Percentiles rank a stretch among this genome's conserved stretches.
Conservation (phyloP, 148 eudicot genomes). For the Vaccinium macrocarpon region DNA sequence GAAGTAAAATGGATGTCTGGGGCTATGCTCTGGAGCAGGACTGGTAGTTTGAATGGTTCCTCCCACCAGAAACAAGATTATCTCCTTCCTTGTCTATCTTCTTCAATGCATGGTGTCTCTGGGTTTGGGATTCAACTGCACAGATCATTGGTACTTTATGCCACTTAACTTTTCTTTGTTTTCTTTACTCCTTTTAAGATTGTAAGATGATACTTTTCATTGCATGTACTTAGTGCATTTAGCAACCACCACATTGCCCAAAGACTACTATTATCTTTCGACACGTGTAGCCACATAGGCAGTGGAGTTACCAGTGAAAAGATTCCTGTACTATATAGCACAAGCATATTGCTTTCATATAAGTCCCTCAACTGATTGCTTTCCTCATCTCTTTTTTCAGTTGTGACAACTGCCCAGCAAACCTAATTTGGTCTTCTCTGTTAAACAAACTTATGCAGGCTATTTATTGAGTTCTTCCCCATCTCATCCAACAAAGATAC, state of each 20-base stretch:
- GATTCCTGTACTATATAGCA: neutral
- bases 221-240: neutral
- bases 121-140: neutral
- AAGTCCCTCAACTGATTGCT: neutral
- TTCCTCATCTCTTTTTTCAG: neutral
- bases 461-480: neutral
- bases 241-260: neutral
- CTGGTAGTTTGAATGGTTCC: neutral
- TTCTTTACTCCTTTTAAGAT: neutral
- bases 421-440: neutral
- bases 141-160: neutral
- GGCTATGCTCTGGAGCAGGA: constrained; percentile 4
- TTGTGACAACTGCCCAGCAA: neutral
- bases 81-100: neutral
- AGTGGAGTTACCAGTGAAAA: neutral
- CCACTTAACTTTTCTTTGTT: neutral
- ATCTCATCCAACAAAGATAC: neutral
- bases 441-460: neutral
- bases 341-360: neutral
- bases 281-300: neutral
- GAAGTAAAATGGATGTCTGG: neutral
- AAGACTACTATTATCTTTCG: neutral
- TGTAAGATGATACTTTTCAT: neutral
- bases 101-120: neutral
- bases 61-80: neutral